phyloP scores from a whole-genome alignment of 2,329 filamentous ascomycete genomes.

The Trichoderma polysporum region DNA sequence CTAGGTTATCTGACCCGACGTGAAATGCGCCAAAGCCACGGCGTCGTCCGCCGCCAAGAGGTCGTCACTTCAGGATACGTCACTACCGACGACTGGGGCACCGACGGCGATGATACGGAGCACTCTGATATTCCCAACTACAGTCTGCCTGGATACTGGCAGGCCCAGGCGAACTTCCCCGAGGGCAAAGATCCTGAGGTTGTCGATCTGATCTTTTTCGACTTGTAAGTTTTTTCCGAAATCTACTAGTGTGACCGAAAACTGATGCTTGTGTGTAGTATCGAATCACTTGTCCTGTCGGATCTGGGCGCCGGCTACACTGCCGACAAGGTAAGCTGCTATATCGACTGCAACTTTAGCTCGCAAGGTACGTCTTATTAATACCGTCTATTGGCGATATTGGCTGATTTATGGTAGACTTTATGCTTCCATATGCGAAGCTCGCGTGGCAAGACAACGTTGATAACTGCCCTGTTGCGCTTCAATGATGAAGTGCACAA shows the following conservation, averaged over 20 bases:
- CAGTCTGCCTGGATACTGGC: slow-evolving; percentile 49
- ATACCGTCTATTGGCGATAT: not conserved
- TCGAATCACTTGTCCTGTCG: slow-evolving; percentile 38
- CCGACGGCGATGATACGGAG: slow-evolving; percentile 54
- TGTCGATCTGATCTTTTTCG: slow-evolving; percentile 55
- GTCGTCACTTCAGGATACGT: slow-evolving; percentile 50
- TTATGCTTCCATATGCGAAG: slow-evolving; percentile 41
- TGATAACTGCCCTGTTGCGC: slow-evolving; percentile 36
- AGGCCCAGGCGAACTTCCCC: slow-evolving; percentile 50
- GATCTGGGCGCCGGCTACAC: slow-evolving; percentile 40
- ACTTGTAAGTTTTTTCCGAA: slow-evolving; percentile 42
- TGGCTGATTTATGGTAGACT: slow-evolving; percentile 28
- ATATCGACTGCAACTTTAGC: slow-evolving; percentile 41
- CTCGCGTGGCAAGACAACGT: slow-evolving; percentile 39
- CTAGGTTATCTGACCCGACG: slow-evolving; percentile 28
- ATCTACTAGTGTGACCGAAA: not conserved
- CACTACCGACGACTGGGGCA: slow-evolving; percentile 57
- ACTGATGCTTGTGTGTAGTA: slow-evolving; percentile 29
- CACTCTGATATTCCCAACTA: slow-evolving; percentile 50
- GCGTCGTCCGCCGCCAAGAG: slow-evolving; percentile 50
- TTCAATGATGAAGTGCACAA: not conserved
- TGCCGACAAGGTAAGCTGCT: slow-evolving; percentile 37
- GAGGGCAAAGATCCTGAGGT: slow-evolving; percentile 41
- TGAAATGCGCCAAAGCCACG: slow-evolving; percentile 31
- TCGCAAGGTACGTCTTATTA: slow-evolving; percentile 31